Evolutionary conservation across 2,329 filamentous ascomycete species (phyloP), one percentile per base, ranked within the genome.

Genomic region (Colletotrichum incanum): DNA sequence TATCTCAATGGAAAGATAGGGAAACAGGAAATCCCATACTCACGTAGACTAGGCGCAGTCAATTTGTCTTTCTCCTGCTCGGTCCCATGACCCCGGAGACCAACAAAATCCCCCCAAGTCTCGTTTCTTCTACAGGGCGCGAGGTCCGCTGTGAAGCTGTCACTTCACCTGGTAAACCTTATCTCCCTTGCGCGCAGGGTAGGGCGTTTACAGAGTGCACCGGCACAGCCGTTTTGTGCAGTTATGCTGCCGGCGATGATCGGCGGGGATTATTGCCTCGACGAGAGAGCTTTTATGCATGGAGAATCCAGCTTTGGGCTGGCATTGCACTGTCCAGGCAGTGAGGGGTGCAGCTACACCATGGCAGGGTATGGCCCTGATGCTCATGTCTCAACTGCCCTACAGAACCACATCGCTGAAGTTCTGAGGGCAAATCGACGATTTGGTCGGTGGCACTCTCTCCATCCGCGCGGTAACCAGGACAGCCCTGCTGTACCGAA

Each of bases 81-180:
- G 45, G 45, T 65, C 70, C 60, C 55, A 64, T 72, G 70, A 70
- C 70, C n/a, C 20, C 5, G 39, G 34, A 12, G 28, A 55, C 70
- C 69, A 54, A 65, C 65, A 69, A 60, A 31, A 64, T 47, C 69
- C 41, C 50, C 39, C 59, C 45, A 45, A 37, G 59, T 43, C 59
- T 72, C 60, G 65, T 65, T 56, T 72, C 65, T 50, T 34, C 31
- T 39, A 26, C 14, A 37, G 49, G 66, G 45, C 47, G 59, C 59
- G 41, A 69, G 45, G 52, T 49, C 59, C 45, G 59, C 65, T 18
- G 39, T 52, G 59, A 72, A 72, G 65, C 66, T 69, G 70, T 65
- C 65, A 64, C 70, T 23, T 65, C 52, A 60, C 37, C 39, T n/a
- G 60, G 65, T 28, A 72, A 72, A 72, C 70, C 70, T 72, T 70